A percentile compares a stretch with the other conserved stretches of the same genome.
These are phyloP conservation scores for Pleurotus salmoneostramineus DNA, from an alignment of 768 basidiomycete genomes.

Conservation along the genomic window DNA sequence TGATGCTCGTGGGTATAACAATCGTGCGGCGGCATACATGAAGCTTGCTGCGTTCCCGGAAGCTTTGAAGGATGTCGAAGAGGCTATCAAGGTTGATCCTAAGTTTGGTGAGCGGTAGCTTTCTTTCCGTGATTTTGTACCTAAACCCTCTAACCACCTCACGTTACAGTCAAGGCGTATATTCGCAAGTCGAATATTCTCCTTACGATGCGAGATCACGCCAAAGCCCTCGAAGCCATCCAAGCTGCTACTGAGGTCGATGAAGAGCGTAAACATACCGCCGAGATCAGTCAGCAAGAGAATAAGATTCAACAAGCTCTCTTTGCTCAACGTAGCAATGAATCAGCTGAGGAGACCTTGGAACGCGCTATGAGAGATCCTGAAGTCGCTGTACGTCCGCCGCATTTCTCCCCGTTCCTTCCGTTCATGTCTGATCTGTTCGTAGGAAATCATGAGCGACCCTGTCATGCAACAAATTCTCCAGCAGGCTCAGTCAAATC, in stretches of 20 bases:
- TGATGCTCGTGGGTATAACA: constrained; percentile 94
- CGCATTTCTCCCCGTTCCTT: constrained; percentile 1
- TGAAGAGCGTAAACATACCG: constrained; percentile 72
- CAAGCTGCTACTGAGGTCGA: constrained; percentile 80
- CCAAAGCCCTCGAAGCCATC: constrained; percentile 79
- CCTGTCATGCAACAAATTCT: constrained; percentile 94
- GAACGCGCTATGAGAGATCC: constrained; percentile 97
- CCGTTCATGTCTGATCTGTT: constrained; percentile 3
- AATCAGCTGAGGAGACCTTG: constrained; percentile 91
- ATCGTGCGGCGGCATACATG: constrained; percentile 96
- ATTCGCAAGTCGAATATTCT: constrained; percentile 89
- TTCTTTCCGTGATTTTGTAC: background rate
- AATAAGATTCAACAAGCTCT: constrained; percentile 79
- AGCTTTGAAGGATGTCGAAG: constrained; percentile 92
- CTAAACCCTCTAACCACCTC: background rate
- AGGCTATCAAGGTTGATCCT: constrained; percentile 90
- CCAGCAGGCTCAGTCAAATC: constrained; percentile 90
- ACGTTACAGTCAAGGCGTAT: constrained; percentile 78
- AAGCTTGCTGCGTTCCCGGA: constrained; percentile 93
- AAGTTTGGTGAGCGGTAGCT: constrained; percentile 58
- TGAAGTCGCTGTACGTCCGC: constrained; percentile 74
- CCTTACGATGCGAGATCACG: constrained; percentile 87
- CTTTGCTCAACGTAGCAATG: constrained; percentile 72
- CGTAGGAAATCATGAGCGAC: constrained; percentile 79
- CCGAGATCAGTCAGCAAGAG: constrained; percentile 81